Conservation (phyloP, 148 eudicot species). For the Chenopodium berlandieri region DNA sequence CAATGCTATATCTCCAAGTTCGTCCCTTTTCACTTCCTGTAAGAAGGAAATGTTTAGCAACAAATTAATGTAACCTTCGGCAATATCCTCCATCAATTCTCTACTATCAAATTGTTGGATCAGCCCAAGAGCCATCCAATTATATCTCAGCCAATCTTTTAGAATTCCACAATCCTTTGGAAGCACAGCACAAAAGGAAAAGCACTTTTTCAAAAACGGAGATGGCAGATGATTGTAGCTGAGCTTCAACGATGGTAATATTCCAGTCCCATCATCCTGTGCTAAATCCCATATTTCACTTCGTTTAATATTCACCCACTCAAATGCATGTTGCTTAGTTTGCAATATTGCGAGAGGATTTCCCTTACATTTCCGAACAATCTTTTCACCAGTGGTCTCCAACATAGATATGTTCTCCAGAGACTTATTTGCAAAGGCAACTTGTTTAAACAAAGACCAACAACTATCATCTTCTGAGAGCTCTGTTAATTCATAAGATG, state of each 20-base stretch:
- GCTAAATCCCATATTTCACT: not conserved
- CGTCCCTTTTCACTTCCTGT: not conserved
- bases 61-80: not conserved
- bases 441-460: not conserved
- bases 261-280: not conserved
- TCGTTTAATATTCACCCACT: not conserved
- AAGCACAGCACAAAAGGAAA: not conserved
- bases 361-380: not conserved
- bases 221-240: slow-evolving; percentile 3
- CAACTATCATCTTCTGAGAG: slow-evolving; percentile 1
- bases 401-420: not conserved
- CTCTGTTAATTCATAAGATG: not conserved
- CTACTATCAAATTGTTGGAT: not conserved
- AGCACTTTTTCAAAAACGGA: not conserved
- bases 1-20: not conserved
- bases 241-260: slow-evolving; percentile 14
- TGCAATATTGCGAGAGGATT: slow-evolving; percentile 2
- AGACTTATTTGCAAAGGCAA: not conserved
- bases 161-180: not conserved
- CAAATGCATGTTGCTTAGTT: not conserved
- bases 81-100: not conserved
- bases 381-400: not conserved
- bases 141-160: not conserved
- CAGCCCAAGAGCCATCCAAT: not conserved
- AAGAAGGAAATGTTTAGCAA: not conserved